Percentiles rank a stretch among this genome's conserved stretches.
phyloP scores from a whole-genome alignment of 768 basidiomycete species.

The Naematelia encephala region DNA sequence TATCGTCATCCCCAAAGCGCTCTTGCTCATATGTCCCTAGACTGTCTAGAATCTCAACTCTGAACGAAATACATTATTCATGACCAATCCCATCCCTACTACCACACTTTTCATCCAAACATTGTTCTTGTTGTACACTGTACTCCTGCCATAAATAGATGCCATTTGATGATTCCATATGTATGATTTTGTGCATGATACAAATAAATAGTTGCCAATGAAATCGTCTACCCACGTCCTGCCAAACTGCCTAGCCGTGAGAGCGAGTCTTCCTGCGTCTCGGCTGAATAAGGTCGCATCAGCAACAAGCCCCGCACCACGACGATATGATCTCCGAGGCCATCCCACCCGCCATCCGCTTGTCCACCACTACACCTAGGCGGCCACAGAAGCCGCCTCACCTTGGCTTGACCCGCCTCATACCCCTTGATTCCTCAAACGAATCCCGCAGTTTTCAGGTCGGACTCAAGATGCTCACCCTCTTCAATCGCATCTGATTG shows the following conservation, averaged over 20 bases:
- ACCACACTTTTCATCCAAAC: too few species aligned
- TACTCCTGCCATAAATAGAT: neutral
- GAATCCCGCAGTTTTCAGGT: conserved; percentile 18
- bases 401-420: neutral
- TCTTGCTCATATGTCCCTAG: conserved; percentile 7
- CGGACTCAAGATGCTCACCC: conserved; percentile 37
- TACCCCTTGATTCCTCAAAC: conserved; percentile 1
- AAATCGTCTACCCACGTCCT: conserved; percentile 10
- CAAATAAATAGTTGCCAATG: neutral
- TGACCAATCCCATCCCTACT: too few species aligned
- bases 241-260: conserved; percentile 50
- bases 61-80: too few species aligned
- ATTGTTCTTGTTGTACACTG: too few species aligned
- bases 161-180: neutral
- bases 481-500: conserved; percentile 54
- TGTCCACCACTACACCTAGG: too few species aligned
- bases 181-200: conserved; percentile 1
- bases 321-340: too few species aligned
- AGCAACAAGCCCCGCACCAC: too few species aligned
- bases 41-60: conserved; percentile 19
- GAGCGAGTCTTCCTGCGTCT: conserved; percentile 53
- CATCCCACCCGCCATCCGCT: too few species aligned
- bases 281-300: conserved; percentile 26
- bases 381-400: neutral
- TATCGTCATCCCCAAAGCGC: too few species aligned